Base-by-base conservation (phyloP, 495 filamentous ascomycete species). In the Trichoderma asperelloides region DNA sequence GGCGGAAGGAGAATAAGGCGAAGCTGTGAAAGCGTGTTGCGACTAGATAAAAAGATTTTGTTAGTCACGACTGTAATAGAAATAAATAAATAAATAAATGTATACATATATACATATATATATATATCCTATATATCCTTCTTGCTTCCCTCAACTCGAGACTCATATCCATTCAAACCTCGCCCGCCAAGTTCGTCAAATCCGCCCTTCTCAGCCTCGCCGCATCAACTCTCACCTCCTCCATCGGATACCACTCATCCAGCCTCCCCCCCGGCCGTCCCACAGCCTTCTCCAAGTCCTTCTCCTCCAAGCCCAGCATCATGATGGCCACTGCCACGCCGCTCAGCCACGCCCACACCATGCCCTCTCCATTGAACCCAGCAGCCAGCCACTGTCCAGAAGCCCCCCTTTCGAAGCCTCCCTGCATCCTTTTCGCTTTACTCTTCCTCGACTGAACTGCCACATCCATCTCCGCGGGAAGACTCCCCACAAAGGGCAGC, bases 341-440 rank as follows among this genome's bases (percentile, higher is more conserved):
- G 60, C 71, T 76, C 8, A 78, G 68, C 81, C 81, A 84, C 18
- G 78, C 75, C 71, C 77, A 78, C 18, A 74, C 78, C 78, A 84
- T 81, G 28, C 83, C 82, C 30, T 84, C 76, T 16, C 79, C 81
- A 49, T 70, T 71, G 66, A 78, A 84, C 3, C 80, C 83, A 0
- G 77, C 79, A 12, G 75, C 70, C 7, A 84, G 73, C 80, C 80
- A 85, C 68, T 84, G 80, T 12, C 72, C 72, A 0, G 63, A 67
- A 43, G 33, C 33, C 33, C 63, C 51, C 12, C 67, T 55, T 28
- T 30, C 60, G 28, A 64, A 45, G 3, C 37, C 64, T 2, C 64
- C 71, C 23, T 27, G 16, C n/a, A n/a, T n/a, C n/a, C n/a, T n/a
- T n/a, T n/a, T n/a, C n/a, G n/a, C n/a, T n/a, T n/a, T n/a, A n/a